phyloP scores from a whole-genome alignment of 768 basidiomycete genomes.

The Lyophyllum atratum region DNA sequence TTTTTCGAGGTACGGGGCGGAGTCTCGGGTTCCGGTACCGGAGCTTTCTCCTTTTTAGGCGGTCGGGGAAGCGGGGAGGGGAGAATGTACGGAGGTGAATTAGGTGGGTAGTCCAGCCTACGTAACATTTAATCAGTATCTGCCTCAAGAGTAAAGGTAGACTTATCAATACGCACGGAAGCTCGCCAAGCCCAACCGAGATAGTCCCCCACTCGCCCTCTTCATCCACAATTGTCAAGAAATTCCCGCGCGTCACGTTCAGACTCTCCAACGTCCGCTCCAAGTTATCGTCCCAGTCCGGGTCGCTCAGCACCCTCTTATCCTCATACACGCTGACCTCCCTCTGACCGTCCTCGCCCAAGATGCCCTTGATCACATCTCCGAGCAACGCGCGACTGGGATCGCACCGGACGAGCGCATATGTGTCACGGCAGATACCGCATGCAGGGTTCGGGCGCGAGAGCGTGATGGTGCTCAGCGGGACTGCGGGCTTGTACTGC shows the following conservation, averaged over 20 bases:
- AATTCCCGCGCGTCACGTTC: conserved; percentile 80
- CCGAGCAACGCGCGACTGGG: conserved; percentile 66
- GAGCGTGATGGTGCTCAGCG: conserved; percentile 70
- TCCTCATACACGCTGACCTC: conserved; percentile 88
- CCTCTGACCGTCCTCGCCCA: conserved; percentile 52
- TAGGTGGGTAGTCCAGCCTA: conserved; percentile 58
- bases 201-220: conserved; percentile 77
- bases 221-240: conserved; percentile 88
- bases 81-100: conserved; percentile 58
- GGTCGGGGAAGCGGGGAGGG: conserved; percentile 67
- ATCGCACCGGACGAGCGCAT: conserved; percentile 75
- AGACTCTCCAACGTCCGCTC: conserved; percentile 81
- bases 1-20: conserved; percentile 49
- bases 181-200: conserved; percentile 62
- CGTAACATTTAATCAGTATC: conserved; percentile 1
- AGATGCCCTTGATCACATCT: conserved; percentile 68
- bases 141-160: background rate
- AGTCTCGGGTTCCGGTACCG: conserved; percentile 41
- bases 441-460: conserved; percentile 76
- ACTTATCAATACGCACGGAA: conserved; percentile 68
- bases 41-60: conserved; percentile 40
- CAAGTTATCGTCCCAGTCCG: conserved; percentile 91
- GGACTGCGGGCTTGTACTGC: conserved; percentile 77
- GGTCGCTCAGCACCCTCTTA: conserved; percentile 83
- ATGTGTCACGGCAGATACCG: conserved; percentile 86